Base-by-base conservation (phyloP, 345 rosid genomes). In the Boechera retrofracta region DNA sequence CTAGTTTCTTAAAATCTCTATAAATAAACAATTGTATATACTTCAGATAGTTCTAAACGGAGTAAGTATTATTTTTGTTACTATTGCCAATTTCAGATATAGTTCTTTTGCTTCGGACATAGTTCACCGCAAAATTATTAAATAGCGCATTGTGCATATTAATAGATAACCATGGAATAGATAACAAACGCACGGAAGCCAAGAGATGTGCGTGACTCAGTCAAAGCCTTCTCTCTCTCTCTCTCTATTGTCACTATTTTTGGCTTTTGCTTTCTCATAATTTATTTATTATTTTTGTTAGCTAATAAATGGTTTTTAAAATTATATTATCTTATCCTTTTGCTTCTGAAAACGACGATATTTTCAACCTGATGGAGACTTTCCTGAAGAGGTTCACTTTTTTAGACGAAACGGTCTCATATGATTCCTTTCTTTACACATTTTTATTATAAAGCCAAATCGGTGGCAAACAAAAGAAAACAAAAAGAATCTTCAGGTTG, bases 331-430 rank as follows among this genome's bases (percentile, higher is more conserved):
- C 53, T 32, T 47, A 59, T 71, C 48, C 2, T 26, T 59, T 35
- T 60, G 48, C 48, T 39, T 28, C 54, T 7, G 64, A 69, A 44
- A 42, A 41, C 29, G 61, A 70, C 16, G 65, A 56, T 56, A 56
- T 57, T 35, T 71, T 71, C 75, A 60, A 60, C 59, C 59, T 72
- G 68, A 72, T 26, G 12, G 57, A 47, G 36, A 48, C 76, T 72
- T 61, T 71, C 49, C 58, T 15, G 58, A 38, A 35, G 35, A 36
- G 5, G 42, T 65, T 48, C 42, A 10, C 35, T 54, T 54, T 55
- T 70, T 5, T 21, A 31, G 64, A 70, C 9, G 64, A 70, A 57
- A 44, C 32, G 35, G 64, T 56, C 44, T 10, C 24, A 21, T 21
- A 21, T 21, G 33, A 39, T 56, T 36, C 28, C n/a, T 55, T 55